phyloP scores from a whole-genome alignment of 129 eudicot genomes.

The Arctium lappa region DNA sequence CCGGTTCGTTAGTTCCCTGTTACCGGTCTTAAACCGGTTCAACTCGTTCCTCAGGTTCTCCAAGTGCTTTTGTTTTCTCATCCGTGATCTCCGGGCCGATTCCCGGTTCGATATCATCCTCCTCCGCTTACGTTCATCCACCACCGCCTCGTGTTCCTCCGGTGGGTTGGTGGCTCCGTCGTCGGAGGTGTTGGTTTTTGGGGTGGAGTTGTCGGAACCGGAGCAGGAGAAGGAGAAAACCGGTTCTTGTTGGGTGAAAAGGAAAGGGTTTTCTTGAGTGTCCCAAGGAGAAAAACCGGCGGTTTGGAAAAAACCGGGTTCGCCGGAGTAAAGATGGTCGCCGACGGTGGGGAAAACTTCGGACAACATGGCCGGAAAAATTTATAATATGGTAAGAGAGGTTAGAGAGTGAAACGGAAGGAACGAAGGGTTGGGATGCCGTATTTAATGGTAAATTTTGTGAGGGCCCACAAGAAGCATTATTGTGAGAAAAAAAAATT shows the following conservation, averaged over 20 bases:
- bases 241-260: constrained; percentile 42
- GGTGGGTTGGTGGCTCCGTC: constrained; percentile 25
- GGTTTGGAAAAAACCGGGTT: constrained; percentile 13
- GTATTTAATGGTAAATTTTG: constrained; percentile 48
- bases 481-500: constrained; percentile 27
- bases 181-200: constrained; percentile 8
- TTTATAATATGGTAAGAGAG: constrained; percentile 35
- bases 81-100: constrained; percentile 81
- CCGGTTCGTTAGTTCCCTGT: constrained; percentile 70
- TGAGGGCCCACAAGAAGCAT: constrained; percentile 39
- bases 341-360: constrained; percentile 40
- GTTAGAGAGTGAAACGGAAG: constrained; percentile 83
- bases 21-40: constrained; percentile 49
- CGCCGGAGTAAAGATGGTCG: constrained; percentile 22
- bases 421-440: constrained; percentile 43
- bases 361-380: constrained; percentile 78
- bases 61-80: constrained; percentile 77
- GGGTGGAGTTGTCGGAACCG: constrained; percentile 44
- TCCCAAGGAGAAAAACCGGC: constrained; percentile 54
- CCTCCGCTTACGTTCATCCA: constrained; percentile 62
- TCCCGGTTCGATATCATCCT: constrained; percentile 94
- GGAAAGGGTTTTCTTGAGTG: constrained; percentile 35
- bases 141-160: background rate
- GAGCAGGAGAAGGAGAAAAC: constrained; percentile 50
- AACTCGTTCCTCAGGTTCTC: constrained; percentile 63